Evolutionary conservation across 1,139 yeast genomes (phyloP), one percentile per base, ranked within the genome.

Genomic region (Candida anutae): DNA sequence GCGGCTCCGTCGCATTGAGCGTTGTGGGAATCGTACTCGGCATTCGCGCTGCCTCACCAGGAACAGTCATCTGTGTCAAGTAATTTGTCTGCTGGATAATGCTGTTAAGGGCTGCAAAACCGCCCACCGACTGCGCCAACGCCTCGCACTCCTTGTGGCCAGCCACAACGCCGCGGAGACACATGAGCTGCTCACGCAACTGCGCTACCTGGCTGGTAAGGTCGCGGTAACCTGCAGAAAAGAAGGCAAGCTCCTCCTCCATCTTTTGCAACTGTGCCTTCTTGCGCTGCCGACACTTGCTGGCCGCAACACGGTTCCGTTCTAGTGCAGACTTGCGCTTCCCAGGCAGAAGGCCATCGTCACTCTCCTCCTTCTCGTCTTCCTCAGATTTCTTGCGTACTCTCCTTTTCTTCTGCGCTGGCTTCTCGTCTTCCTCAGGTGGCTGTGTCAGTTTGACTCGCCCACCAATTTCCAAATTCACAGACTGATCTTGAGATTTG

Each of bases 231-330:
- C 88, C 93, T 10, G 68, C 53, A 13, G 84, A 69, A 50, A 77
- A 84, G 42, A 72, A 78, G 19, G 66, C 67, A 52, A 71, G 65
- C 48, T 87, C 94, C 26, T 69, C 75, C 50, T 88, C 94, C 73
- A 90, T 78, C 40, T 79, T 81, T 34, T 74, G 78, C 24, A 85
- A 71, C 65, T 83, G 80, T 49, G 84, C 88, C 58, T 93, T 90
- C 67, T 90, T 93, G 30, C 96, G 73, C 54, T 84, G 94, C 33
- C 99, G 74, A 60, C 97, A 93, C 53, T 87, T 88, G 22, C 93
- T 77, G 0, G 98, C 98, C 0, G 99, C 99, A 10, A 90, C 75
- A 36, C 98, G 69, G 52, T 90, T 90, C 36, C 97, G 67, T 50
- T 90, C 98, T 40, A 90, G 58, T 43, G 90, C 90, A 40, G 70